Base-by-base conservation (phyloP, 169 alveolate genomes). In the Cryptosporidium meleagridis region DNA sequence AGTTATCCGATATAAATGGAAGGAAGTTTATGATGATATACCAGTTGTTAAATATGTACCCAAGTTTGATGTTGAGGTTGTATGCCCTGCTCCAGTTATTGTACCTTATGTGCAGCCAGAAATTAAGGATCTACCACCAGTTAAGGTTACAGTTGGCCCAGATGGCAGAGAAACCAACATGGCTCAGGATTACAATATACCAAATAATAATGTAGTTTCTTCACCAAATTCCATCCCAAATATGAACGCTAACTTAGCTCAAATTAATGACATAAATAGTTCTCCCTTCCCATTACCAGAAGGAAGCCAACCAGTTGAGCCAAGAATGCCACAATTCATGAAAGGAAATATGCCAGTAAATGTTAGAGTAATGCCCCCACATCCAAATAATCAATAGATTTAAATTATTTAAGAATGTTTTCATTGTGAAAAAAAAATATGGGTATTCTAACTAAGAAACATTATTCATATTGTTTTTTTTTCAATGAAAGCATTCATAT, bases 21-120 rank as follows among this genome's bases (percentile, higher is more conserved):
- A 94, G 91, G 95, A 94, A 85, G 86, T 92, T 85, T 93, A 93
- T 67, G 95, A 94, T 70, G 97, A 94, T 75, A 95, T 94, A 37
- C 96, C 97, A 51, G 97, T 94, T 35, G 93, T 93, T 75, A 94
- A 94, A 86, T 94, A 94, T 80, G 95, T 94, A 9, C 97, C 97
- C 26, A 94, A 94, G 84, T 93, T 94, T 70, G 97, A 94, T 71
- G 96, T 94, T 26, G 97, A 94, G 70, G 94, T 94, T 44, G 97
- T 93, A 70, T 94, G 96, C 84, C 97, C 97, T 31, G 95, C 97
- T 23, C 96, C 97, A 21, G 91, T 94, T 59, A 94, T 94, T 45
- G 95, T 94, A 6, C 97, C 97, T 14, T 94, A 94, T 91, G 95
- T 95, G 21, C 95, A 93, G 65, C 95, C 94, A 86, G 93, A 91